Evolutionary conservation across 495 filamentous ascomycete genomes (phyloP).

Genomic region (Pyrenopolyporus hunteri): DNA sequence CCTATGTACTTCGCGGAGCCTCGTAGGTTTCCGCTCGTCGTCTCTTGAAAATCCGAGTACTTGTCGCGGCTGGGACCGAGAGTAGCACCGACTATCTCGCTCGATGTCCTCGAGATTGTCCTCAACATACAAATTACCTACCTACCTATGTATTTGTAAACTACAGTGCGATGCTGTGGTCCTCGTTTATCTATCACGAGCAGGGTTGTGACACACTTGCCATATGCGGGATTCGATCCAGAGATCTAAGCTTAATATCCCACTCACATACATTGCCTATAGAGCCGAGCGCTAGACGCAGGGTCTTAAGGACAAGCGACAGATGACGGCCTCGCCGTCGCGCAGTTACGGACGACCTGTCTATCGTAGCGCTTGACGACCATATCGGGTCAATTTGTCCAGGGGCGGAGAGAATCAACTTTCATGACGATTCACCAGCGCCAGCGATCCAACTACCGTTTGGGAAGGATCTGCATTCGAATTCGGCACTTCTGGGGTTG

Average conservation of each 20-base stretch:
- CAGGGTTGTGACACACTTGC: constrained; percentile 31
- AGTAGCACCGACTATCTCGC: constrained; percentile 29
- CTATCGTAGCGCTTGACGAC: constrained; percentile 13
- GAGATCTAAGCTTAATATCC: constrained; percentile 13
- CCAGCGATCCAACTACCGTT: constrained; percentile 25
- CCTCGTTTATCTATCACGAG: constrained; percentile 1
- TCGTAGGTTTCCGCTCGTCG: constrained; percentile 28
- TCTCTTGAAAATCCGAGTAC: constrained; percentile 19
- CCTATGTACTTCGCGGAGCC: constrained; percentile 28
- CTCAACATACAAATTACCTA: no score
- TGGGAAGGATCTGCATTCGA: constrained; percentile 37
- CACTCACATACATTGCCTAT: not conserved
- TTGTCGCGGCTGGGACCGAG: constrained; percentile 27
- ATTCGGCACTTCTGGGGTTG: constrained; percentile 41
- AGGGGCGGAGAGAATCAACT: constrained; percentile 15
- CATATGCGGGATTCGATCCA: constrained; percentile 33
- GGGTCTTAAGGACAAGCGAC: constrained; percentile 3
- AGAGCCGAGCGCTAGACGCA: constrained; percentile 21
- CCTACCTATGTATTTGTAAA: constrained; percentile 26
- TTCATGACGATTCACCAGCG: constrained; percentile 27
- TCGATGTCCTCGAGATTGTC: constrained; percentile 16
- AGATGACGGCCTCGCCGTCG: constrained; percentile 8
- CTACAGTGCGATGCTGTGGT: constrained; percentile 11
- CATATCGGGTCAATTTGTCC: constrained; percentile 9
- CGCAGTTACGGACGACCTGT: not conserved